A percentile compares a stretch with the other conserved stretches of the same genome.
These are phyloP conservation scores for Zizania palustris DNA, from an alignment of 202 grass and related monocot species.

Conservation along the genomic window DNA sequence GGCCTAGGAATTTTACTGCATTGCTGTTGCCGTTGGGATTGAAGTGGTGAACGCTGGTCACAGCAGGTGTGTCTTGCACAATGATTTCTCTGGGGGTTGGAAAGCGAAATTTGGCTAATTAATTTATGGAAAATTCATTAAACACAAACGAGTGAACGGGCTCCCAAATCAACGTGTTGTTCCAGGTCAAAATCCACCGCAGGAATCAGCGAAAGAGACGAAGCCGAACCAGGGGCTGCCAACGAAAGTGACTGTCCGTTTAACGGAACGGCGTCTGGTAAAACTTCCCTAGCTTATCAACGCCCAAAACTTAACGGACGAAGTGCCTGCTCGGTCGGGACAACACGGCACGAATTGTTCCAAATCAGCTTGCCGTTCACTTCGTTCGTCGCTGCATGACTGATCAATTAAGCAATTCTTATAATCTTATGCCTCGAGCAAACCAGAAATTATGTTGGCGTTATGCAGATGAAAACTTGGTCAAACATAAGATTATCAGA, in stretches of 20 bases:
- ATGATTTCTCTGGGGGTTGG: background rate
- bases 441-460: background rate
- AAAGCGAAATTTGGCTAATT: background rate
- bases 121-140: background rate
- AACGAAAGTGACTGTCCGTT: background rate
- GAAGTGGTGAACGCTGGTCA: background rate
- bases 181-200: slow-evolving; percentile 2
- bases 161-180: slow-evolving; percentile 14
- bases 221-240: background rate
- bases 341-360: background rate
- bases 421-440: background rate
- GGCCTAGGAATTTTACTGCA: too few species aligned
- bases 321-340: background rate
- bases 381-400: too few species aligned
- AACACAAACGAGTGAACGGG: background rate
- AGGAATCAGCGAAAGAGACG: background rate
- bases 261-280: slow-evolving; percentile 7
- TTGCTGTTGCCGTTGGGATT: too few species aligned
- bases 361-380: background rate
- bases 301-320: background rate
- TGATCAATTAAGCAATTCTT: background rate
- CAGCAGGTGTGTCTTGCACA: background rate
- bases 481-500: background rate
- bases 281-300: background rate
- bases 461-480: background rate